These are phyloP conservation scores for Thalia dealbata DNA, from an alignment of 176 grass and related monocot species.

Conservation along the genomic window DNA sequence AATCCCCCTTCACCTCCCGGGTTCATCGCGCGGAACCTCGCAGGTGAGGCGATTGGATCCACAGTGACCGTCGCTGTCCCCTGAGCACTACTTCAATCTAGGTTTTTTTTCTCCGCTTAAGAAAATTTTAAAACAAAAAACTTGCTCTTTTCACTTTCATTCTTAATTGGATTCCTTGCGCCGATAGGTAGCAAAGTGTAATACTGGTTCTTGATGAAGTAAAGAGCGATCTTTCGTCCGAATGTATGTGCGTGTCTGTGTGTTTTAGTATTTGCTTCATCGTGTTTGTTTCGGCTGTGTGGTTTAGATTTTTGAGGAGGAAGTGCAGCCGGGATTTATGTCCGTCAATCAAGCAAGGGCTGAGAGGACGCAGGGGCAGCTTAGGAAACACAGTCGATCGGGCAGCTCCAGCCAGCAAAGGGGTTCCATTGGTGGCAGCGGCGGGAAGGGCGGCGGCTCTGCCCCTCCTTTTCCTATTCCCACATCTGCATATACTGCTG, in stretches of 20 bases:
- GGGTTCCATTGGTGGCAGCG: slow-evolving; percentile 47
- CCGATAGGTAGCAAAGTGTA: not conserved
- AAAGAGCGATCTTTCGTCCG: not conserved
- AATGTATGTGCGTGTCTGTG: too few relatives aligned
- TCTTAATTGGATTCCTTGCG: not conserved
- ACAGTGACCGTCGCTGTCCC: not conserved
- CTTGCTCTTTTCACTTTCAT: not conserved
- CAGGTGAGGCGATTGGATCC: not conserved
- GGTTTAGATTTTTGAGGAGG: not conserved
- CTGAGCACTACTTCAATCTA: not conserved
- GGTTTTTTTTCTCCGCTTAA: not conserved
- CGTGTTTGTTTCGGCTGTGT: not conserved
- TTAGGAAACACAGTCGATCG: slow-evolving; percentile 64
- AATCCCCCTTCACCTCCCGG: not conserved
- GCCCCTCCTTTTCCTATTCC: slow-evolving; percentile 14
- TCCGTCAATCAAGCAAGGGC: slow-evolving; percentile 37
- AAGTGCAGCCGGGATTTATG: slow-evolving; percentile 48
- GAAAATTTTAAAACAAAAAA: too few relatives aligned
- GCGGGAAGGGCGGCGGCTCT: slow-evolving; percentile 26
- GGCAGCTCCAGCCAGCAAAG: slow-evolving; percentile 54
- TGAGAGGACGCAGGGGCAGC: slow-evolving; percentile 54
- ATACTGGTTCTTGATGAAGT: too few relatives aligned
- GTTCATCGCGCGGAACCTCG: not conserved
- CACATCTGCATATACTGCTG: slow-evolving; percentile 24
- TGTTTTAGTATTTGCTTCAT: too few relatives aligned